phyloP scores from a whole-genome alignment of 345 rosid genomes.

The Camelina laxa region DNA sequence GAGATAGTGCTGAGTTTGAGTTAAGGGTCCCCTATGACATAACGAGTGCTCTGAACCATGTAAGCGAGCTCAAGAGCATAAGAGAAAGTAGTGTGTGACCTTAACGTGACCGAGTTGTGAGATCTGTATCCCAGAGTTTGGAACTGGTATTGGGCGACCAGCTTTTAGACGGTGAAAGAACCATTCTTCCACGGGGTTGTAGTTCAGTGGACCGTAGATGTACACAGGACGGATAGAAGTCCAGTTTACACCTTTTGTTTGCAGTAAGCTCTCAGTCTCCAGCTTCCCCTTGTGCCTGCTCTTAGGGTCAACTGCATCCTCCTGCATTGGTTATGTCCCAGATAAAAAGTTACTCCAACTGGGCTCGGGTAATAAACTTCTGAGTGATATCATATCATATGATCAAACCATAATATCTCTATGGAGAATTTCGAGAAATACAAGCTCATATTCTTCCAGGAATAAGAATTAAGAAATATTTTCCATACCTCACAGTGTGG shows the following conservation, averaged over 20 bases:
- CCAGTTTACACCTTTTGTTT: conserved; percentile 81
- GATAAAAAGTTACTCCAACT: conserved; percentile 8
- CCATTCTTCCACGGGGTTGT: conserved; percentile 99
- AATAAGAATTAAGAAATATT: not conserved
- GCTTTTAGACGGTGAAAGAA: conserved; percentile 96
- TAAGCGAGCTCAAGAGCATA: not conserved
- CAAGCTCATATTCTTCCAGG: conserved; percentile 8
- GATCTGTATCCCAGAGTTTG: conserved; percentile 80
- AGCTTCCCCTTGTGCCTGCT: conserved; percentile 99
- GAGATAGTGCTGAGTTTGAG: not conserved
- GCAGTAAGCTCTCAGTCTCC: conserved; percentile 72
- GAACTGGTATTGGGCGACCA: conserved; percentile 91
- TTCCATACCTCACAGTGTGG: conserved; percentile 82
- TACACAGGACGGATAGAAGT: conserved; percentile 94
- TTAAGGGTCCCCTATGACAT: not conserved
- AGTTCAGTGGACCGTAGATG: conserved; percentile 95
- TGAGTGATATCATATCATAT: conserved; percentile 24
- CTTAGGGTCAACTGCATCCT: conserved; percentile 94
- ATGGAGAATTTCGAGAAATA: not conserved
- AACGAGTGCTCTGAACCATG: conserved; percentile 4
- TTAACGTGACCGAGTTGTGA: conserved; percentile 96
- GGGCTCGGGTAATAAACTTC: not conserved
- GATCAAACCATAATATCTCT: not conserved
- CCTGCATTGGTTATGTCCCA: conserved; percentile 46
- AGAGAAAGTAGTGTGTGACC: conserved; percentile 51